phyloP scores from a whole-genome alignment of 768 basidiomycete genomes.

The Agaricus bisporus region DNA sequence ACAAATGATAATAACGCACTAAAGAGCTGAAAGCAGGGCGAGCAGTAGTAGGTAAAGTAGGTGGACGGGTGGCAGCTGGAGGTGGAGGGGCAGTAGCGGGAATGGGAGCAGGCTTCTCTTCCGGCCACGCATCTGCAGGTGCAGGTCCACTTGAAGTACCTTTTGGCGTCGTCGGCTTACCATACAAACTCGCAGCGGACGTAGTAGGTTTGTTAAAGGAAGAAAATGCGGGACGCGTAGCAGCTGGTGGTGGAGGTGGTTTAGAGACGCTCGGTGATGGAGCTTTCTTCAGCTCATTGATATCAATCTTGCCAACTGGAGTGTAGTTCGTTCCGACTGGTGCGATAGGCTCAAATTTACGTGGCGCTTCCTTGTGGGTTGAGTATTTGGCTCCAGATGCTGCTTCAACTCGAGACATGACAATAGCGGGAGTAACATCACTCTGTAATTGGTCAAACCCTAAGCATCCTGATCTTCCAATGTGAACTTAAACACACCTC shows the following conservation, averaged over 20 bases:
- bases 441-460: constrained; percentile 33
- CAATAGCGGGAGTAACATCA: constrained; percentile 73
- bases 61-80: constrained; percentile 42
- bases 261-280: constrained; percentile 33
- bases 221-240: constrained; percentile 44
- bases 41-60: constrained; percentile 29
- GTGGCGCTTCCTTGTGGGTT: constrained; percentile 68
- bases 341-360: constrained; percentile 72
- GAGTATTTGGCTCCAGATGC: constrained; percentile 91
- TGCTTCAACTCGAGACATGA: constrained; percentile 83
- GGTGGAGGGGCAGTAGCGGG: constrained; percentile 35
- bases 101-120: constrained; percentile 36
- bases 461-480: neutral
- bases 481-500: constrained; percentile 47
- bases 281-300: constrained; percentile 48
- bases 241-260: constrained; percentile 33
- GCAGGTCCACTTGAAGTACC: constrained; percentile 26
- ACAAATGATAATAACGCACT: constrained; percentile 15
- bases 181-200: constrained; percentile 40
- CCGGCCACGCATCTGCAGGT: constrained; percentile 55
- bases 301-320: constrained; percentile 71
- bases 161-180: constrained; percentile 22
- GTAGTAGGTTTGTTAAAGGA: constrained; percentile 25
- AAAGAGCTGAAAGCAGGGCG: constrained; percentile 30
- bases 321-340: constrained; percentile 75